phyloP scores from a whole-genome alignment of 177 flowering plant genomes.

The Tripterygium wilfordii region DNA sequence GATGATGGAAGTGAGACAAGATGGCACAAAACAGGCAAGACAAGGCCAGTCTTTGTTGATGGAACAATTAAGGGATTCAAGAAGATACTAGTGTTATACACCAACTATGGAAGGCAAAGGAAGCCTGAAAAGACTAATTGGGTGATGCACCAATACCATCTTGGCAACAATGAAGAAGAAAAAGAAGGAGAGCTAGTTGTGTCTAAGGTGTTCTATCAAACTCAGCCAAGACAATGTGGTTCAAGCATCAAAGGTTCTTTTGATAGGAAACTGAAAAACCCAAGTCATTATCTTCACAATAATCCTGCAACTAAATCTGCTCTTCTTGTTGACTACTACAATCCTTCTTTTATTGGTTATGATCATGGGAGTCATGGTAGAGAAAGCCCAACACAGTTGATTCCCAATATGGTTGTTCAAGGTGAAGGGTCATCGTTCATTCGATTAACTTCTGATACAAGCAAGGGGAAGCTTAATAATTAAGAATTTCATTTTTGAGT shows the following conservation, averaged over 20 bases:
- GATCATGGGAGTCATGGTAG: conserved; percentile 32
- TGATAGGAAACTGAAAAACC: conserved; percentile 8
- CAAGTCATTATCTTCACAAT: conserved; percentile 2
- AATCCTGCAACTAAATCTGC: conserved; percentile 9
- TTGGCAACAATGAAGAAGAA: conserved; percentile 77
- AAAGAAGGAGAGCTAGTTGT: conserved; percentile 82
- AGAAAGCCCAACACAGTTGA: conserved; percentile 41
- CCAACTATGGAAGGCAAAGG: conserved; percentile 75
- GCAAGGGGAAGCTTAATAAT: conserved; percentile 30
- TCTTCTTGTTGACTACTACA: conserved; percentile 40
- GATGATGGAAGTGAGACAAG: conserved; percentile 76
- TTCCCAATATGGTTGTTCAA: conserved; percentile 48
- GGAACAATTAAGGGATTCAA: conserved; percentile 64
- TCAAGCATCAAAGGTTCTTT: conserved; percentile 23
- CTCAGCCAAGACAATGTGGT: conserved; percentile 80
- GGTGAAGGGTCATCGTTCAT: conserved; percentile 54
- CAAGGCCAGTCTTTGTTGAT: conserved; percentile 48
- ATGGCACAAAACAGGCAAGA: conserved; percentile 95
- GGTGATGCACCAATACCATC: conserved; percentile 94
- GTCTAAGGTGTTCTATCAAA: conserved; percentile 86
- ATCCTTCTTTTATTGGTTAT: conserved; percentile 17
- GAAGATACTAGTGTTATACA: conserved; percentile 81
- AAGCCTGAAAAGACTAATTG: conserved; percentile 90
- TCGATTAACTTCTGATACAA: conserved; percentile 31
- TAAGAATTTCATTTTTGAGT: too few relatives aligned